Conservation (phyloP, 768 basidiomycete species). For the Mycena galopus region DNA sequence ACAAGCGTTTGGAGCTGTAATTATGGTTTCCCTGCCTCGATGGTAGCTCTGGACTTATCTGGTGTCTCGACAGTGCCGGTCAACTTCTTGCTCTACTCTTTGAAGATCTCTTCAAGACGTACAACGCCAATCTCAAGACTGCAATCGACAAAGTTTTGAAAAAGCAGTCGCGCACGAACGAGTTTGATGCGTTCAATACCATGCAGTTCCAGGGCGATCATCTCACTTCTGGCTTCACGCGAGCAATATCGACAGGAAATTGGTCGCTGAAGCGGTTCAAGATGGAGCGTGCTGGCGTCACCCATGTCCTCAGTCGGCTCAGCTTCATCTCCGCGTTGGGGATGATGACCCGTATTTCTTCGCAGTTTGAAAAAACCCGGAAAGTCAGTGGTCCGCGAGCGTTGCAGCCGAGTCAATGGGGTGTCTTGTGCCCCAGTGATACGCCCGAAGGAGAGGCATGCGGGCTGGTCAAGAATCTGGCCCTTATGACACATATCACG, state of each 20-base stretch:
- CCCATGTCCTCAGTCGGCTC: slow-evolving; percentile 94
- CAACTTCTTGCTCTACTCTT: slow-evolving; percentile 96
- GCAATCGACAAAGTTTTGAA: slow-evolving; percentile 98
- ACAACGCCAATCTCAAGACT: slow-evolving; percentile 94
- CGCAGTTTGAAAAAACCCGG: slow-evolving; percentile 98
- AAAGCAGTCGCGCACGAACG: slow-evolving; percentile 93
- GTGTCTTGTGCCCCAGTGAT: slow-evolving; percentile 97
- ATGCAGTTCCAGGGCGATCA: slow-evolving; percentile 98
- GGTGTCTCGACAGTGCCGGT: slow-evolving; percentile 76
- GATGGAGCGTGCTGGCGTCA: slow-evolving; percentile 99
- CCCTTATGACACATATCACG: slow-evolving; percentile 99
- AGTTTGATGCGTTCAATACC: slow-evolving; percentile 94
- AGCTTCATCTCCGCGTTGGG: slow-evolving; percentile 98
- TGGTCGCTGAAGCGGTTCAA: slow-evolving; percentile 99
- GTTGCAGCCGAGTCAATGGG: slow-evolving; percentile 98
- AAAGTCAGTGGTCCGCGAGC: slow-evolving; percentile 99
- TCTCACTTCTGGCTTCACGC: slow-evolving; percentile 94
- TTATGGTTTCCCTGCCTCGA: slow-evolving; percentile 46
- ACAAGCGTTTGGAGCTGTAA: slow-evolving; percentile 97
- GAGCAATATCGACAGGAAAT: slow-evolving; percentile 98
- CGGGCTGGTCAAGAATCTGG: slow-evolving; percentile 97
- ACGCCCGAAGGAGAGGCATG: slow-evolving; percentile 99
- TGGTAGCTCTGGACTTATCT: not conserved
- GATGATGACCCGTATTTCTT: slow-evolving; percentile 99
- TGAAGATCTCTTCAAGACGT: slow-evolving; percentile 99